These are phyloP conservation scores for Herpetomonas tarakana DNA, from an alignment of 208 protist species.

Conservation along the genomic window DNA sequence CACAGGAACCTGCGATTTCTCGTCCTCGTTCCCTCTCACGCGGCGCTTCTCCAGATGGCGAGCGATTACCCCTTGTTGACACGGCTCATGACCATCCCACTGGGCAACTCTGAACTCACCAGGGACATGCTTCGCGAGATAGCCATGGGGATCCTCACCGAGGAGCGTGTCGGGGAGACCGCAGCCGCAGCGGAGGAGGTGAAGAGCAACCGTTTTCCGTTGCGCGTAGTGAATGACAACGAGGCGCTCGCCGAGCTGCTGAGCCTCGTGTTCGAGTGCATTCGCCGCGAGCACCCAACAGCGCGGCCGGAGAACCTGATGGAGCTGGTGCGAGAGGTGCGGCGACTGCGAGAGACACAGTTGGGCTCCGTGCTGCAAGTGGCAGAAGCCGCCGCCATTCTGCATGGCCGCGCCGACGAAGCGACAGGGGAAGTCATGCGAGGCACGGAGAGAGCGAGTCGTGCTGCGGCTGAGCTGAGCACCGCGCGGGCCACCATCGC, in stretches of 20 bases:
- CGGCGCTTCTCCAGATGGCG: slow-evolving; percentile 28
- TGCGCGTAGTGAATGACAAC: slow-evolving; percentile 5
- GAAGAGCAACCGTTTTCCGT: background rate
- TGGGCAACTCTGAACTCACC: slow-evolving; percentile 22
- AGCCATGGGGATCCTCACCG: slow-evolving; percentile 25
- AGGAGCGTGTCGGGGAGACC: slow-evolving; percentile 10
- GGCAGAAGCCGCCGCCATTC: slow-evolving; percentile 3
- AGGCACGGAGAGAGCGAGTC: slow-evolving; percentile 5
- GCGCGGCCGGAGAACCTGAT: slow-evolving; percentile 34
- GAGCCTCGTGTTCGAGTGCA: slow-evolving; percentile 13
- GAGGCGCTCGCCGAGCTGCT: slow-evolving; percentile 26
- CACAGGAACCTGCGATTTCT: slow-evolving; percentile 55
- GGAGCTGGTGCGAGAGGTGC: slow-evolving; percentile 27
- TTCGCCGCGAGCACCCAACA: slow-evolving; percentile 12
- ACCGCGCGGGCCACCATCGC: slow-evolving; percentile 10
- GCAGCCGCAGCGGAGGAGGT: background rate
- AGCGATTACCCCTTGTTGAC: slow-evolving; percentile 41
- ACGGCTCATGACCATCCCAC: slow-evolving; percentile 21
- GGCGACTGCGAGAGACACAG: slow-evolving; percentile 11
- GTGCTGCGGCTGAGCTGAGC: background rate
- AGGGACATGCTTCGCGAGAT: slow-evolving; percentile 36
- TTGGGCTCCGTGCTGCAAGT: background rate
- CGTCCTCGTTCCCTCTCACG: slow-evolving; percentile 34
- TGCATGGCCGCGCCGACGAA: slow-evolving; percentile 17
- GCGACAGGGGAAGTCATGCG: slow-evolving; percentile 17